Conservation (phyloP, 108 stramenopile species). For the Skeletonema costatum region DNA sequence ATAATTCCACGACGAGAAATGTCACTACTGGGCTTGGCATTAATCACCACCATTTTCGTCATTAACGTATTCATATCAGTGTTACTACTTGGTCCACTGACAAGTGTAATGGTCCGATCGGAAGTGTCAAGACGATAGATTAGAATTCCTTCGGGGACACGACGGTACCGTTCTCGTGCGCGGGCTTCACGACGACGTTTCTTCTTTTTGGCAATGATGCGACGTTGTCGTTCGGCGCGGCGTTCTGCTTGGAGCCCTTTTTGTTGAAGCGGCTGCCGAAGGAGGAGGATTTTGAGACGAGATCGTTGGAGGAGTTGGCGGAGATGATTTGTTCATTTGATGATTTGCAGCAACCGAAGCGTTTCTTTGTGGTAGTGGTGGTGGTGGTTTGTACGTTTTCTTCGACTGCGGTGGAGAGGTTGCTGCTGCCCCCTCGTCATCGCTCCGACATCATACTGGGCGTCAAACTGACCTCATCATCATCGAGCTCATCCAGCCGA, state of each 20-base stretch:
- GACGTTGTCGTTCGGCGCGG: slow-evolving; percentile 12
- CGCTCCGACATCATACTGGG: slow-evolving; percentile 23
- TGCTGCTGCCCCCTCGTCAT: slow-evolving; percentile 6
- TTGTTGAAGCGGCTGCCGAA: not conserved
- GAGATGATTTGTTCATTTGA: too few relatives aligned
- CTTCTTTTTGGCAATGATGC: slow-evolving; percentile 42
- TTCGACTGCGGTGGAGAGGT: not conserved
- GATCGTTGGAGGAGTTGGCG: not conserved
- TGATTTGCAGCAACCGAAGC: not conserved
- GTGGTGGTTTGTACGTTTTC: too few relatives aligned
- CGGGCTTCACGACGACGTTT: slow-evolving; percentile 39
- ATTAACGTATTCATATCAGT: slow-evolving; percentile 58
- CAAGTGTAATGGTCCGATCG: slow-evolving; percentile 57
- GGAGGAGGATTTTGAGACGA: not conserved
- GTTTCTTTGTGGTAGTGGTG: not conserved
- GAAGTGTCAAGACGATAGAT: slow-evolving; percentile 84
- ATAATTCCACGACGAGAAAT: slow-evolving; percentile 60
- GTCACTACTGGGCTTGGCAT: slow-evolving; percentile 57
- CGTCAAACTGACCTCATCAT: slow-evolving; percentile 6
- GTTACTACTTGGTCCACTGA: slow-evolving; percentile 58
- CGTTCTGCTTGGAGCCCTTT: slow-evolving; percentile 21
- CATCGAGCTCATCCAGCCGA: slow-evolving; percentile 28
- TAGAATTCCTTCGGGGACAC: slow-evolving; percentile 82
- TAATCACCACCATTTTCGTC: slow-evolving; percentile 53
- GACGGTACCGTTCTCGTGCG: slow-evolving; percentile 46